Evolutionary conservation across 495 filamentous ascomycete genomes (phyloP), one percentile per base, ranked within the genome.

Genomic region (Polyplosphaeria fusca): DNA sequence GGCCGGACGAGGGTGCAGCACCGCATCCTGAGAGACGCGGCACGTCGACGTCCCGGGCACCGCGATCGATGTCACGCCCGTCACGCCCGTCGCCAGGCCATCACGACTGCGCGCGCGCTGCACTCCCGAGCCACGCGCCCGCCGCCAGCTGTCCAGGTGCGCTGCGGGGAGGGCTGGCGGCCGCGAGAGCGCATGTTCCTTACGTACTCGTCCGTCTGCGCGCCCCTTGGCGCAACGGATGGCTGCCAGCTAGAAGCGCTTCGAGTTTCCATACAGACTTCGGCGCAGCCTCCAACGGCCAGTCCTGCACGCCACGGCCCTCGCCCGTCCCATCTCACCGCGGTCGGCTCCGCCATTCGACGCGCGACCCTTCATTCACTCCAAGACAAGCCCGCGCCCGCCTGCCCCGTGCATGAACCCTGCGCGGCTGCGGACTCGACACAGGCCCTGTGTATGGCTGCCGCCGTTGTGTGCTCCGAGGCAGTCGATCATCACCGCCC

Each of bases 281-380:
- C 52, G 37, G 20, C 52, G 59, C 59, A 61, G 59, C 59, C 51
- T 26, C 27, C 5, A 51, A 55, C 32, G 50, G 49, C 43, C 28
- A 16, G 32, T 18, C 13, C 44, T 52, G 49, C 57, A 57, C 27
- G 24, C 42, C 41, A 41, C 52, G 35, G 54, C 32, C 44, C 18
- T 42, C 24, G 20, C 30, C 51, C 24, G 23, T 46, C 27, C 38
- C 51, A 25, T 42, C 43, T 49, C 25, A n/a, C 44, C 3, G 51
- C 59, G 59, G 59, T 52, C 59, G 59, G 59, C 52, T 57, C 59
- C 59, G 59, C 30, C 41, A 38, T 16, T 20, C 22, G 7, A 23
- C 45, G n/a, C 28, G 13, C 24, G 25, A 1, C 4, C 18, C 20
- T 28, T 47, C n/a, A 62, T 62, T 62, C 52, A 52, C 50, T 22